These are phyloP conservation scores for Citrullus colocynthis DNA, from an alignment of 306 rosid genomes.

Conservation along the genomic window DNA sequence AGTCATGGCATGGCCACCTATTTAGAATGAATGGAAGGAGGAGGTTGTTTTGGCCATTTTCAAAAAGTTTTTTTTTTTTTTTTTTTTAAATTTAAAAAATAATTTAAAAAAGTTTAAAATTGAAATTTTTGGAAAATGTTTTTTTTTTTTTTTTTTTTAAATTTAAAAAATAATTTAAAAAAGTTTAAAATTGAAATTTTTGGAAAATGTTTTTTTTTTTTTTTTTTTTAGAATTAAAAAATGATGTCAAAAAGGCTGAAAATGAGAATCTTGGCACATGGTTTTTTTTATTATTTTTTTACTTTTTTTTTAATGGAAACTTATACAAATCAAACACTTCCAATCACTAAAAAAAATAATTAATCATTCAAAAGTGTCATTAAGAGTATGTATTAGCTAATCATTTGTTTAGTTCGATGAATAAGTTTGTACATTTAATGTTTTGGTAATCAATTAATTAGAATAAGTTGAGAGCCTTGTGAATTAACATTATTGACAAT, in stretches of 20 bases:
- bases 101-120: too few relatives aligned
- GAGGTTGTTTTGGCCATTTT: background rate
- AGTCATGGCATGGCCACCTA: background rate
- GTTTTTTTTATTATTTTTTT: background rate
- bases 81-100: too few relatives aligned
- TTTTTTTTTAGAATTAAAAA: too few relatives aligned
- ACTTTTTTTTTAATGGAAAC: background rate
- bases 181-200: too few relatives aligned
- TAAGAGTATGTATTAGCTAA: background rate
- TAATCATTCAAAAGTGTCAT: background rate
- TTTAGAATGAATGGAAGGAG: background rate
- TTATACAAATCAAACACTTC: background rate
- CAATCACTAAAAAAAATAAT: background rate
- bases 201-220: too few relatives aligned
- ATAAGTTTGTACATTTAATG: background rate
- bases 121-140: too few relatives aligned
- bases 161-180: too few relatives aligned
- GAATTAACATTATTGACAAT: background rate
- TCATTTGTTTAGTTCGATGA: background rate
- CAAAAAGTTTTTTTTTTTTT: background rate
- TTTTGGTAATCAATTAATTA: background rate
- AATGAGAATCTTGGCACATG: background rate
- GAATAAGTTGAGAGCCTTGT: background rate
- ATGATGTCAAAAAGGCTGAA: background rate
- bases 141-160: too few relatives aligned